Conservation (phyloP, 2,329 filamentous ascomycete genomes). For the Rhynchosporium secalis region DNA sequence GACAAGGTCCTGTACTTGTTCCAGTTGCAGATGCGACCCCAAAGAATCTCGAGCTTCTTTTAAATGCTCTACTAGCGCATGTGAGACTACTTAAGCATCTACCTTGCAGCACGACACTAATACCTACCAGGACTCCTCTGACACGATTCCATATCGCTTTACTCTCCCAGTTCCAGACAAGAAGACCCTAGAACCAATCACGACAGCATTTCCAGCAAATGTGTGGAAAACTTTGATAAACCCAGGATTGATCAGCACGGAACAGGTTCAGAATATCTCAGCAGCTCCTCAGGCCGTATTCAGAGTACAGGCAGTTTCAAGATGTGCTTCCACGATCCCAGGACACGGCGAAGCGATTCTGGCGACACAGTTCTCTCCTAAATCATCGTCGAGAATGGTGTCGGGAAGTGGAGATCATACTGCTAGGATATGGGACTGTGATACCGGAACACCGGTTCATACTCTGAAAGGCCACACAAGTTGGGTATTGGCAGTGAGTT, state of each 20-base stretch:
- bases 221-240: slow-evolving; percentile 50
- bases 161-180: slow-evolving; percentile 52
- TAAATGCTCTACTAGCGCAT: slow-evolving; percentile 81
- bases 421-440: slow-evolving; percentile 90
- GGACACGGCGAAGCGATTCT: slow-evolving; percentile 93
- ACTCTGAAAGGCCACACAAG: slow-evolving; percentile 85
- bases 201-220: slow-evolving; percentile 40
- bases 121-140: slow-evolving; percentile 52
- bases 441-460: slow-evolving; percentile 84
- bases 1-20: slow-evolving; percentile 60
- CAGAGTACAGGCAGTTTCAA: slow-evolving; percentile 85
- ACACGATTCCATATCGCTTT: slow-evolving; percentile 66
- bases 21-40: slow-evolving; percentile 82
- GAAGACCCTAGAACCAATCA: slow-evolving; percentile 43
- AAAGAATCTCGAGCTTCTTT: slow-evolving; percentile 82
- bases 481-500: slow-evolving; percentile 87
- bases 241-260: slow-evolving; percentile 39
- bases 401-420: slow-evolving; percentile 91
- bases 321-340: slow-evolving; percentile 83
- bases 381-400: slow-evolving; percentile 72
- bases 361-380: slow-evolving; percentile 80
- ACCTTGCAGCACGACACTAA: background rate
- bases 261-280: slow-evolving; percentile 48
- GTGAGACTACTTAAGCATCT: slow-evolving; percentile 43
- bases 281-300: slow-evolving; percentile 88